Evolutionary conservation across 805 yeast genomes (phyloP), one percentile per base, ranked within the genome.

Genomic region (Priceomyces haplophilus): DNA sequence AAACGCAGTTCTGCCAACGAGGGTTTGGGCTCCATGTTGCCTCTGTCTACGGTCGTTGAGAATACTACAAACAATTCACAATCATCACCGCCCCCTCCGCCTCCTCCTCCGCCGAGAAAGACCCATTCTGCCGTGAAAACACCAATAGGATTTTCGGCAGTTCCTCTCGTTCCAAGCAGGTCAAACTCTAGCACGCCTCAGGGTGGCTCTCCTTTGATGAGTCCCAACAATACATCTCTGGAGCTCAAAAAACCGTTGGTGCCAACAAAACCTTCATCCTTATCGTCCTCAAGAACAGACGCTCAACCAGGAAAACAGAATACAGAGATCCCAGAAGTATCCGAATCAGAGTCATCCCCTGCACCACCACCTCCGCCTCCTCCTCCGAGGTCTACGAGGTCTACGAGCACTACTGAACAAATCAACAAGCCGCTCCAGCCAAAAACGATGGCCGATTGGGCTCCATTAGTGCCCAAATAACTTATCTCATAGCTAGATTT

Each of bases 401-500:
- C 42, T 13, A 41, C 53, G 47, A 37, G 10, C 46, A 38, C 12
- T 25, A 18, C 23, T 29, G 24, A 21, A 7, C 21, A 27, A 23
- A 8, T 25, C 40, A 3, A 40, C 38, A 4, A 20, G 27, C 17
- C 44, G 35, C 6, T 27, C 23, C 24, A 37, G 37, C 21, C 40
- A 55, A 37, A 44, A 62, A 23, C 39, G 2, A 61, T 74, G 69
- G 67, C 75, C 5, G 73, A 75, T 19, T 76, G 80, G 81, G 73
- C 72, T 40, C 80, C 80, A 4, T 58, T 75, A 38, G 63, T 72
- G 17, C 81, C 80, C 5, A 74, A 73, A 50, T 75, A 54, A 55
- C 32, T n/a, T 46, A 23, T n/a, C 10, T 16, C 31, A n/a, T 27
- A 16, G 10, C 16, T 30, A 13, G 33, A 30, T 13, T 30, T 30